phyloP scores from a whole-genome alignment of 192 early-diverging fungal genomes.

The Entomortierella chlamydospora region DNA sequence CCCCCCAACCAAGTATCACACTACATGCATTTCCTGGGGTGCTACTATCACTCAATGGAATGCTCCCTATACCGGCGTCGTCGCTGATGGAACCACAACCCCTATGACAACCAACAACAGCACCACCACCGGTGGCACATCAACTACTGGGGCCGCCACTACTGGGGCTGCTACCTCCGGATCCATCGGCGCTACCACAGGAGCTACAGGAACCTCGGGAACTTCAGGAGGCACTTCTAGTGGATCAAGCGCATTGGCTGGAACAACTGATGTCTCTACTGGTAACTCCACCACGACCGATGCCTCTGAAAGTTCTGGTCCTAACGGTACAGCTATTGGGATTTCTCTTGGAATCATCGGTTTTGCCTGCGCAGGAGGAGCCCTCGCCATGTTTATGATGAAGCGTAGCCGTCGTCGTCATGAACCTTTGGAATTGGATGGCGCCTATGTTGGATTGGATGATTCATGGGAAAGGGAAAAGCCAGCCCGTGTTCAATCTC shows the following conservation, averaged over 20 bases:
- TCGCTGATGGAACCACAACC: constrained; percentile 34
- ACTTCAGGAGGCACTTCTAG: no score
- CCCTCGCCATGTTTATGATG: constrained; percentile 31
- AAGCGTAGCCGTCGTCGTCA: constrained; percentile 43
- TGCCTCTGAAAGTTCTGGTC: constrained; percentile 7
- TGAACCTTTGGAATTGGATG: constrained; percentile 42
- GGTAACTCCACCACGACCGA: background rate
- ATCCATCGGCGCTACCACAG: background rate
- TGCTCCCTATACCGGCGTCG: constrained; percentile 26
- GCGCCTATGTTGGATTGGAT: constrained; percentile 29
- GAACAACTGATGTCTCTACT: background rate
- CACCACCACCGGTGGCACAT: background rate
- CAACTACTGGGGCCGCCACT: background rate
- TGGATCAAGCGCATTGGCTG: background rate
- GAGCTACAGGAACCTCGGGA: no score
- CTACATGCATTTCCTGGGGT: constrained; percentile 19
- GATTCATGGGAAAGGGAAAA: constrained; percentile 44
- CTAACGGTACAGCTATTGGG: constrained; percentile 34
- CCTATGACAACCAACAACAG: background rate
- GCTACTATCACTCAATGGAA: background rate
- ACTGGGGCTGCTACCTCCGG: background rate
- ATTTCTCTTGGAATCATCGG: constrained; percentile 50
- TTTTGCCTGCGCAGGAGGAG: constrained; percentile 18
- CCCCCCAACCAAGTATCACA: constrained; percentile 26
- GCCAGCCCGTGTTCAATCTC: constrained; percentile 19